A percentile compares a stretch with the other conserved stretches of the same genome.
phyloP scores from a whole-genome alignment of 192 early-diverging fungal genomes.

The Backusella liffmaniae region DNA sequence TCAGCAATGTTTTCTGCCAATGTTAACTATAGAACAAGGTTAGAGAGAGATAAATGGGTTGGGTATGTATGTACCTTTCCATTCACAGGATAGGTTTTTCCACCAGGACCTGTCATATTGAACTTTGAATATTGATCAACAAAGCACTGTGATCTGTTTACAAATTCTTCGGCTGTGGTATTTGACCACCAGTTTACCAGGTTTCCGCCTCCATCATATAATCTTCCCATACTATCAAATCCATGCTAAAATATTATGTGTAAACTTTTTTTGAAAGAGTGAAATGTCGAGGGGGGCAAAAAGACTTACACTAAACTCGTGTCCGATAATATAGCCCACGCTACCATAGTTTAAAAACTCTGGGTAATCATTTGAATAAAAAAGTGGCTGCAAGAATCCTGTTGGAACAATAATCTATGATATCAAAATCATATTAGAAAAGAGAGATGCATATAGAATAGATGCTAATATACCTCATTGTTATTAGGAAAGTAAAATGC shows the following conservation, averaged over 20 bases:
- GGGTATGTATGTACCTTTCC: conserved; percentile 31
- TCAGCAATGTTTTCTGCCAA: conserved; percentile 68
- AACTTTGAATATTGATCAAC: conserved; percentile 60
- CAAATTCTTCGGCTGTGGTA: conserved; percentile 48
- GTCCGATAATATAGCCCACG: conserved; percentile 55
- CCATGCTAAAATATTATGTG: conserved; percentile 36
- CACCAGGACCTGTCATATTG: conserved; percentile 35
- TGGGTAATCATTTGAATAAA: conserved; percentile 36
- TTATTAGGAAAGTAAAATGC: background rate
- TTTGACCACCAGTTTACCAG: conserved; percentile 65
- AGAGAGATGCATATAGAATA: background rate
- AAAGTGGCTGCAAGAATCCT: conserved; percentile 49
- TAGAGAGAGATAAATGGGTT: too few relatives aligned
- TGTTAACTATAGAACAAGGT: conserved; percentile 23
- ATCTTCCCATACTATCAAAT: conserved; percentile 49
- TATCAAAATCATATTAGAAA: background rate
- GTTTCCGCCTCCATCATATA: conserved; percentile 38
- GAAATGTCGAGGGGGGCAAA: background rate
- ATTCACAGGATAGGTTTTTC: conserved; percentile 41
- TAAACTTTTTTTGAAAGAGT: background rate
- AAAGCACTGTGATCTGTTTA: conserved; percentile 53
- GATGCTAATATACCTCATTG: background rate
- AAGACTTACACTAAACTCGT: conserved; percentile 40
- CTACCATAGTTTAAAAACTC: conserved; percentile 59
- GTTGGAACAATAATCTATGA: conserved; percentile 39